Evolutionary conservation across 169 alveolate species (phyloP).

Genomic region (Plasmodium billcollinsi): DNA sequence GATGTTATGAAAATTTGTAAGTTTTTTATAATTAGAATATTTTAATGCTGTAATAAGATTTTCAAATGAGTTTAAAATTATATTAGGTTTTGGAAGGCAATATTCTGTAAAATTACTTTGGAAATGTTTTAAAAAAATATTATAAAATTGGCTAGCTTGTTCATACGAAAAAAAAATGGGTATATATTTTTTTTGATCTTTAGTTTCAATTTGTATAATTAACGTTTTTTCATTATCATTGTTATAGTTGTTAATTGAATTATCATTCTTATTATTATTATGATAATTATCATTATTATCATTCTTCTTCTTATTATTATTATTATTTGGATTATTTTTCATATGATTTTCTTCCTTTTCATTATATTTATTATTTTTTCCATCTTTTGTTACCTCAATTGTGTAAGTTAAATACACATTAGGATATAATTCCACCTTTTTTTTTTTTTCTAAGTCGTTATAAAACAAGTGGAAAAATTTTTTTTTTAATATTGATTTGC

Average conservation of each 20-base stretch:
- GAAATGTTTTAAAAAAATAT: constrained; percentile 29
- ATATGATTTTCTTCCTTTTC: neutral
- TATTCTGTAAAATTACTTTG: constrained; percentile 36
- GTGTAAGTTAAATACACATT: constrained; percentile 50
- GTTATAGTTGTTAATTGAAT: too few species aligned
- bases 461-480: constrained; percentile 45
- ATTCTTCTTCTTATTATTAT: neutral
- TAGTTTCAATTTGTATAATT: constrained; percentile 61
- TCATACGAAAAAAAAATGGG: constrained; percentile 69
- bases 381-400: constrained; percentile 1
- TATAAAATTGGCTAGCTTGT: constrained; percentile 58
- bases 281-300: too few species aligned
- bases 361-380: neutral
- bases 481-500: constrained; percentile 33
- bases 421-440: constrained; percentile 38
- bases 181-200: constrained; percentile 46
- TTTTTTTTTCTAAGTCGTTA: constrained; percentile 16
- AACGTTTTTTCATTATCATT: constrained; percentile 1
- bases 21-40: constrained; percentile 33
- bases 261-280: too few species aligned
- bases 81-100: constrained; percentile 52
- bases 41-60: constrained; percentile 31
- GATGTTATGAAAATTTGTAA: constrained; percentile 28
- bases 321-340: too few species aligned
- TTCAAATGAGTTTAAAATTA: constrained; percentile 52